Evolutionary conservation across 352 stramenopile species (phyloP), one percentile per base, ranked within the genome.

Genomic region (Phytophthora ohioensis): DNA sequence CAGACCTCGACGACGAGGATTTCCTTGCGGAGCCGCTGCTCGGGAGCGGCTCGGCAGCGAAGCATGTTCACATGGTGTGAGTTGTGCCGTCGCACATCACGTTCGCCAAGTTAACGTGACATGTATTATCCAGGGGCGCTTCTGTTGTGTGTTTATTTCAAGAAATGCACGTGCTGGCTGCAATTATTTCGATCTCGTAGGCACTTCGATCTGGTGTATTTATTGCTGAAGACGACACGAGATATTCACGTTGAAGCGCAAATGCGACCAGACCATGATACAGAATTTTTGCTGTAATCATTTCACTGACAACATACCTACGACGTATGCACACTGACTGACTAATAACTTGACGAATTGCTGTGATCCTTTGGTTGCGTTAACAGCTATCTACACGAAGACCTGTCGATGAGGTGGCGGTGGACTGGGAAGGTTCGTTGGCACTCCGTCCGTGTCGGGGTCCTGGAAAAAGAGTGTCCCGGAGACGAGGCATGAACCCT

Each of bases 1-100:
- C 57, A 12, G 45, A 48, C 13, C 66, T 64, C 30, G 63, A 76
- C 10, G 35, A 59, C 32, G 58, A 74, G 10, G 31, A 81, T 48
- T 79, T 78, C 10, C 67, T 89, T 9, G 81, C 78, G 4, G 83
- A 92, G 48, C 78, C 82, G 6, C 65, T 91, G 43, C 72, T 94
- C 6, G 72, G 71, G 0, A 55, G 53, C 36, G 38, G 35, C 17
- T 71, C 60, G n/a, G 47, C 60, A 36, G 39, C 57, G 59, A 39
- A 15, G 17, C 64, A 69, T 53, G 57, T 65, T 38, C 46, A 54
- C 36, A 17, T 34, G 15, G 46, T 69, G 11, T 65, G 52, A 75
- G 36, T 69, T 27, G 21, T 27, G 21, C 21, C 21, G 1, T 27
- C 21, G 21, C 21, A 41, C 1, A 0, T 6, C 15, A 46, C 15